Base-by-base conservation (phyloP, 768 basidiomycete genomes). In the Pholiota molesta region DNA sequence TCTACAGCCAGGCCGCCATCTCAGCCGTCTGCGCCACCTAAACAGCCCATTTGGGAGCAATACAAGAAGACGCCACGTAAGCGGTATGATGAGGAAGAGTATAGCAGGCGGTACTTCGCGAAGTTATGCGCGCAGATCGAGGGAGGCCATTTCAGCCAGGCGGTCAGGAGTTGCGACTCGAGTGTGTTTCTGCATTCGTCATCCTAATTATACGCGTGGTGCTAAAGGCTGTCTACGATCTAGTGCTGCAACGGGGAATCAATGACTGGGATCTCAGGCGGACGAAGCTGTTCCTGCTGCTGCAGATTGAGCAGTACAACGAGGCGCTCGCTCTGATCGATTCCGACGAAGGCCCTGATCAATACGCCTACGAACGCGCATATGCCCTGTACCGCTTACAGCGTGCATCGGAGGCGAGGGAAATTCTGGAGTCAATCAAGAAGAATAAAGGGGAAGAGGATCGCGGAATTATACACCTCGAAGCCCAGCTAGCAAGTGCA, bases 161-260 rank as follows among this genome's bases (percentile, higher is more conserved):
- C 94, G 28, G 83, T 95, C 70, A 93, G 89, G 83, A 95, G 95
- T 64, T 95, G 93, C 79, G 90, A 94, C 75, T 95, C 94, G 80
- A 91, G 95, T 94, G 68, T 61, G 86, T 80, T 56, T 29, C 40
- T 61, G 58, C 71, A 62, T 45, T 45, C 44, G 44, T 35, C 39
- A 31, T 19, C 26, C 45, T 59, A 17, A 44, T 60, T 26, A 21
- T n/a, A 37, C 40, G 33, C 11, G 31, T 9, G 31, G 61, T 62
- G 62, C 59, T 54, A 23, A 65, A 17, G 29, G 37, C 61, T 42
- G 57, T 57, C 11, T 49, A 31, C 8, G 33, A 10, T 31, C 17
- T 65, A 97, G 95, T 96, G 63, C 81, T 95, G 47, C 79, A 83
- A 17, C 75, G 95, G 31, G 81, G 85, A 40, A 86, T 91, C 31